Percentiles rank a stretch among this genome's conserved stretches.
Conservation (phyloP, 2,329 filamentous ascomycete genomes). For the Aspergillus fructus region DNA sequence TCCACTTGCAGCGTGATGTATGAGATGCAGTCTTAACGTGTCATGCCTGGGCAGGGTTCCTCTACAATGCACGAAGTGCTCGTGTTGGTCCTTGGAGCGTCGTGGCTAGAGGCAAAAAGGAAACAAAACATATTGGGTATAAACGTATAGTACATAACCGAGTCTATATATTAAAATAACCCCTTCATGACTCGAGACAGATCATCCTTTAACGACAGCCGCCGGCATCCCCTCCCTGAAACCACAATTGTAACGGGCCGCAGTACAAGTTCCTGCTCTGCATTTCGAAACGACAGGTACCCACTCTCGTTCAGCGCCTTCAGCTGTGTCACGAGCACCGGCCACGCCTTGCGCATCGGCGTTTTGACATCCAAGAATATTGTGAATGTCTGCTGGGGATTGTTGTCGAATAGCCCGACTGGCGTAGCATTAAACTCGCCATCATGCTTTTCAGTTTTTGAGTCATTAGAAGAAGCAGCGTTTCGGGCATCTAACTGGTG, state of each 20-base stretch:
- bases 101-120: not conserved
- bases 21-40: slow-evolving; percentile 16
- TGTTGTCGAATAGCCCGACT: slow-evolving; percentile 12
- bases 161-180: not conserved
- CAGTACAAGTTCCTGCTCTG: slow-evolving; percentile 16
- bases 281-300: slow-evolving; percentile 26
- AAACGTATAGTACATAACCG: not conserved
- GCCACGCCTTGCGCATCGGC: slow-evolving; percentile 16
- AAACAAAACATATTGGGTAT: not conserved
- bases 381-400: slow-evolving; percentile 18
- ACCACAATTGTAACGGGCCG: slow-evolving; percentile 27
- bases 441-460: not conserved
- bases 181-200: not conserved
- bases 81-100: not conserved
- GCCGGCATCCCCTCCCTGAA: slow-evolving; percentile 10
- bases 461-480: not conserved
- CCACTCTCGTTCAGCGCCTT: slow-evolving; percentile 19
- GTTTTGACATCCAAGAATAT: slow-evolving; percentile 27
- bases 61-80: not conserved
- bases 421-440: not conserved
- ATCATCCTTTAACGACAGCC: not conserved
- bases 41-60: slow-evolving; percentile 6
- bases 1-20: not conserved
- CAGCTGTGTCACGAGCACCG: slow-evolving; percentile 20
- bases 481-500: slow-evolving; percentile 16